Percentiles rank a stretch among this genome's conserved stretches.
phyloP scores from a whole-genome alignment of 176 grass and related monocot genomes.

The Zoysia japonica region DNA sequence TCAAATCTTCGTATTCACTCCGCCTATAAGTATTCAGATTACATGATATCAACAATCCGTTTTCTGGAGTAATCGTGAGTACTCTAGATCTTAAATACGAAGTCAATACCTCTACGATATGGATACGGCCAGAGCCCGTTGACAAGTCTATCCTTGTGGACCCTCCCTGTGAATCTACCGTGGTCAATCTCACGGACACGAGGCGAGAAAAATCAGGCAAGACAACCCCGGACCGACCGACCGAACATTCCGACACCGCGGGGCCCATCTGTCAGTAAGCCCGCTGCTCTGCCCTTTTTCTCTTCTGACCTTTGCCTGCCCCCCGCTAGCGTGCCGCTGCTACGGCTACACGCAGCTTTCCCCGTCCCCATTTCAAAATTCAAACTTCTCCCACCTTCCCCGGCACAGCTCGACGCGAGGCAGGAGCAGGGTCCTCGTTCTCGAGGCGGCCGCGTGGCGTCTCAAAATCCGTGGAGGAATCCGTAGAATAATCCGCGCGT shows the following conservation, averaged over 20 bases:
- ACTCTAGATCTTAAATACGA: no score
- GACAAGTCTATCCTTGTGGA: neutral
- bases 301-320: neutral
- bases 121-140: neutral
- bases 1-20: no score
- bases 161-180: neutral
- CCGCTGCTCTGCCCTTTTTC: neutral
- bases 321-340: neutral
- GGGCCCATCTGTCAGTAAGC: slow-evolving; percentile 5
- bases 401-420: neutral
- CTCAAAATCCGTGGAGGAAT: slow-evolving; percentile 40
- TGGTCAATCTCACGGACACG: neutral
- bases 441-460: slow-evolving; percentile 38
- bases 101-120: no score
- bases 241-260: neutral
- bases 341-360: slow-evolving; percentile 47
- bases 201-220: neutral
- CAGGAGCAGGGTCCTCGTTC: neutral
- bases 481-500: slow-evolving; percentile 45
- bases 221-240: neutral
- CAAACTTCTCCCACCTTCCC: slow-evolving; percentile 9
- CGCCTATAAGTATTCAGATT: no score
- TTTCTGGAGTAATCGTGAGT: no score
- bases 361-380: slow-evolving; percentile 49
- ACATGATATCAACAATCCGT: no score